Percentiles rank a stretch among this genome's conserved stretches.
Conservation (phyloP, 306 rosid species). For the Canavalia ensiformis region DNA sequence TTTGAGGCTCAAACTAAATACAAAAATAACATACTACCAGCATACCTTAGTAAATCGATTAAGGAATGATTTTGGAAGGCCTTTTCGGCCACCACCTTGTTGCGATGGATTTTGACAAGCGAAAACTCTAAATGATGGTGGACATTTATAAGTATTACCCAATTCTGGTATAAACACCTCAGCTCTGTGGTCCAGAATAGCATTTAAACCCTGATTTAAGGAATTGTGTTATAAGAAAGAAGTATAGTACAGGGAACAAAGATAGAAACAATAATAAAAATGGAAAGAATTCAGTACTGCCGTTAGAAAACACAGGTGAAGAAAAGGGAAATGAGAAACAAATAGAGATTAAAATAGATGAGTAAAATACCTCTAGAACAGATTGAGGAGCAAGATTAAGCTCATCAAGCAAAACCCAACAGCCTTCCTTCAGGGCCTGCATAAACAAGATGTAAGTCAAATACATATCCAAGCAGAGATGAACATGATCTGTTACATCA, state of each 20-base stretch:
- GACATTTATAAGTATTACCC: constrained; percentile 83
- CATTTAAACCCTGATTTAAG: constrained; percentile 83
- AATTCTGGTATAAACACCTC: constrained; percentile 96
- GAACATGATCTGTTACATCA: constrained; percentile 20
- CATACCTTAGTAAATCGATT: constrained; percentile 94
- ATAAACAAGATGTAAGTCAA: constrained; percentile 38
- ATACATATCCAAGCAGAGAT: constrained; percentile 42
- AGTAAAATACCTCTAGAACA: constrained; percentile 77
- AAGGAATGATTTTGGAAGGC: constrained; percentile 93
- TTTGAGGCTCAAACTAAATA: constrained; percentile 6
- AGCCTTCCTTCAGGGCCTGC: constrained; percentile 94
- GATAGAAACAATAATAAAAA: constrained; percentile 1
- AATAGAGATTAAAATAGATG: constrained; percentile 27
- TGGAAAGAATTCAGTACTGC: neutral
- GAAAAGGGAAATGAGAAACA: neutral
- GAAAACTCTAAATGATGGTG: constrained; percentile 88
- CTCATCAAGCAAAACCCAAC: constrained; percentile 98
- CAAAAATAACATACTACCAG: constrained; percentile 7
- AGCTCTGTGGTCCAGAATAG: constrained; percentile 98
- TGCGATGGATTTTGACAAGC: constrained; percentile 95
- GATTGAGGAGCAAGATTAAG: constrained; percentile 98
- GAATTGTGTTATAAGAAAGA: constrained; percentile 37
- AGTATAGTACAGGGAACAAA: neutral
- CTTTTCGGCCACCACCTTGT: constrained; percentile 98
- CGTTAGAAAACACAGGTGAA: neutral